phyloP scores from a whole-genome alignment of 352 stramenopile genomes.

The Phytophthora macrochlamydospora region DNA sequence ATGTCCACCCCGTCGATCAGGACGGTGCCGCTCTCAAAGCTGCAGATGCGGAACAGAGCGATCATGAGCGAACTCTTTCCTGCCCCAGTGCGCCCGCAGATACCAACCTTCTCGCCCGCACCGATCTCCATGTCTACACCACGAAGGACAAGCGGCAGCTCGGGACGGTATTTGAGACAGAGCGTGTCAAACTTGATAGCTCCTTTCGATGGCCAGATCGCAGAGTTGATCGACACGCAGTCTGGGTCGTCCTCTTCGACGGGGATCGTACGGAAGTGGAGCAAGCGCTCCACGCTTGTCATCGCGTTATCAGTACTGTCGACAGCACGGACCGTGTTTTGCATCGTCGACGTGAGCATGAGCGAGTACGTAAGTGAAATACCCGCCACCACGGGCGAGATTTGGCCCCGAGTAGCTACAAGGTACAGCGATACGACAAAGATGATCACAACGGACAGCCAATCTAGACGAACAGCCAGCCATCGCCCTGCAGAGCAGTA shows the following conservation, averaged over 20 bases:
- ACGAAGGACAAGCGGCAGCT: slow-evolving; percentile 47
- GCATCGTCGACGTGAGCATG: slow-evolving; percentile 56
- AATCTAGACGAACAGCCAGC: slow-evolving; percentile 93
- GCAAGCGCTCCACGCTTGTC: slow-evolving; percentile 46
- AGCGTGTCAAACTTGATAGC: slow-evolving; percentile 36
- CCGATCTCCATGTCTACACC: slow-evolving; percentile 36
- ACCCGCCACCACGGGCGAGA: slow-evolving; percentile 31
- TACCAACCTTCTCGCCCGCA: slow-evolving; percentile 48
- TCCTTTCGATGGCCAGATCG: slow-evolving; percentile 36
- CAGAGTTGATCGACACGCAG: slow-evolving; percentile 10
- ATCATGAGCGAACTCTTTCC: slow-evolving; percentile 58
- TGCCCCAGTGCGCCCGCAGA: slow-evolving; percentile 49
- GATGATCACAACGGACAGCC: slow-evolving; percentile 84
- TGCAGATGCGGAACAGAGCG: slow-evolving; percentile 50
- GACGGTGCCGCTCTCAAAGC: slow-evolving; percentile 67
- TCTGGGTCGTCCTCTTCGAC: slow-evolving; percentile 16
- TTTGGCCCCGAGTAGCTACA: slow-evolving; percentile 53
- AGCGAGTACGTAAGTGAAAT: slow-evolving; percentile 48
- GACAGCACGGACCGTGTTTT: slow-evolving; percentile 17
- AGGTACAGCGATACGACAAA: slow-evolving; percentile 66
- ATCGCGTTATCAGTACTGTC: slow-evolving; percentile 42
- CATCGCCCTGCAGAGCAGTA: slow-evolving; percentile 82
- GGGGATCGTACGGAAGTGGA: slow-evolving; percentile 38
- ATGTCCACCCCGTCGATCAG: slow-evolving; percentile 89
- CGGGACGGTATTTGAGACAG: slow-evolving; percentile 39